These are phyloP conservation scores for Coffea canephora DNA, from an alignment of 257 asterid species.

Conservation along the genomic window DNA sequence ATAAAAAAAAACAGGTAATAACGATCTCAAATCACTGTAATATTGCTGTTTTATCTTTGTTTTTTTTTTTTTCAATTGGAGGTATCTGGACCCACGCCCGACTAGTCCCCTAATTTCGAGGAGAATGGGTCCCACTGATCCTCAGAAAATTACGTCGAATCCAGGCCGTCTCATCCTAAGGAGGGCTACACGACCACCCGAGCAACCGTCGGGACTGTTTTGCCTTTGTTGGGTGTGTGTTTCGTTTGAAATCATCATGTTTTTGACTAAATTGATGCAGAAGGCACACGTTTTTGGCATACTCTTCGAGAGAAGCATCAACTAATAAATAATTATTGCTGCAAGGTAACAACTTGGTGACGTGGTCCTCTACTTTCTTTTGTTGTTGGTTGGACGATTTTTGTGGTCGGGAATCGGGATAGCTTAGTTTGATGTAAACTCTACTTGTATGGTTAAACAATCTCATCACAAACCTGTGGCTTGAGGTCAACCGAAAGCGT, in stretches of 20 bases:
- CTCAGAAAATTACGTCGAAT: no score
- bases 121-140: no score
- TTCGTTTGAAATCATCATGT: not conserved
- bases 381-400: not conserved
- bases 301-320: not conserved
- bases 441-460: not conserved
- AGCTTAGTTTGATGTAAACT: not conserved
- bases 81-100: no score
- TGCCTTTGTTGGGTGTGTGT: not conserved
- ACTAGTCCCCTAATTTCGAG: no score
- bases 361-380: no score
- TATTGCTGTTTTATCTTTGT: no score
- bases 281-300: not conserved
- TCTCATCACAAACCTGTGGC: not conserved
- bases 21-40: no score
- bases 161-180: no score
- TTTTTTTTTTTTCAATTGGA: no score
- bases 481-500: not conserved
- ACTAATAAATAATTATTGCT: not conserved
- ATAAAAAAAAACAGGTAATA: no score
- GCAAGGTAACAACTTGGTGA: not conserved
- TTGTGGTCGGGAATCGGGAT: not conserved
- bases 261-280: not conserved
- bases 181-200: no score
- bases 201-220: no score